Conservation (phyloP, 306 rosid genomes). For the Crataegus laevigata region DNA sequence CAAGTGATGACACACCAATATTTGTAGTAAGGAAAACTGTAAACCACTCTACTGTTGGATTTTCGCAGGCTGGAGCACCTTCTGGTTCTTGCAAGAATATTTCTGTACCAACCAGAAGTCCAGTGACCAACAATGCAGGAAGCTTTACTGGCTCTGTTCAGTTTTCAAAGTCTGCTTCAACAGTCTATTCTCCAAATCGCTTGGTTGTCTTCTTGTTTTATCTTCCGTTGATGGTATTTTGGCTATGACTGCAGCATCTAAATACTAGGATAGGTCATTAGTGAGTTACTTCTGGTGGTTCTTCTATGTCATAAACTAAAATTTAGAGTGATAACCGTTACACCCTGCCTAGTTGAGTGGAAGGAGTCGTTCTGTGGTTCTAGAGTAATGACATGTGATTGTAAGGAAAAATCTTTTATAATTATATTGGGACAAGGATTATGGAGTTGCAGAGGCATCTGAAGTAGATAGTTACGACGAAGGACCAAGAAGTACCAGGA, state of each 20-base stretch:
- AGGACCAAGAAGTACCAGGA: slow-evolving; percentile 22
- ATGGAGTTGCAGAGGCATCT: slow-evolving; percentile 29
- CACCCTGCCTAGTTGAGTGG: slow-evolving; percentile 26
- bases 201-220: slow-evolving; percentile 26
- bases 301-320: slow-evolving; percentile 26
- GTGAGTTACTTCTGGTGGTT: slow-evolving; percentile 34
- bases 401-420: slow-evolving; percentile 10
- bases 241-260: slow-evolving; percentile 21
- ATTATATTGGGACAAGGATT: slow-evolving; percentile 28
- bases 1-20: background rate
- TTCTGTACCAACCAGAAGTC: slow-evolving; percentile 44
- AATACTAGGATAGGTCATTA: slow-evolving; percentile 19
- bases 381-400: slow-evolving; percentile 26
- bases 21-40: background rate
- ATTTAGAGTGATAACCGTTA: slow-evolving; percentile 15
- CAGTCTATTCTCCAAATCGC: slow-evolving; percentile 29
- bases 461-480: slow-evolving; percentile 27
- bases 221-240: slow-evolving; percentile 36
- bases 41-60: slow-evolving; percentile 9
- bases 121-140: slow-evolving; percentile 51
- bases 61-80: slow-evolving; percentile 75
- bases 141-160: slow-evolving; percentile 86
- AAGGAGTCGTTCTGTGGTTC: slow-evolving; percentile 31
- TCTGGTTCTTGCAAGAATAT: slow-evolving; percentile 83
- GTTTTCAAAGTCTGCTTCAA: slow-evolving; percentile 58